phyloP scores from a whole-genome alignment of 768 basidiomycete species.

The Punctularia strigosozonata region DNA sequence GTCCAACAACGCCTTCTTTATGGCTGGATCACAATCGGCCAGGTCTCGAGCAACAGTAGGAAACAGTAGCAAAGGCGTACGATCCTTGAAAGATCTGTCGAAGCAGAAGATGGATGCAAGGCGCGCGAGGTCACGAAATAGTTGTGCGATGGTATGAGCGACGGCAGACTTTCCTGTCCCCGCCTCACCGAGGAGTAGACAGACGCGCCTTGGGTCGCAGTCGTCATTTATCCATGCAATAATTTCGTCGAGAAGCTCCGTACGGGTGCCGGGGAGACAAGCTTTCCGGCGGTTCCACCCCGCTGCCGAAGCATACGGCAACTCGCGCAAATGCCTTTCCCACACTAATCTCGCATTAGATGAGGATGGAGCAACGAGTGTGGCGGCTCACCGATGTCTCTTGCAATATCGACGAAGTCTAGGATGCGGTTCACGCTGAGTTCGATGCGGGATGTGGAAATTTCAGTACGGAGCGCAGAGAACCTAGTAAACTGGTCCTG shows the following conservation, averaged over 20 bases:
- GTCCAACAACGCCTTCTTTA: background rate
- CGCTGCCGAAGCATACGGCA: background rate
- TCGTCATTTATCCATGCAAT: constrained; percentile 2
- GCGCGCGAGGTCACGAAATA: background rate
- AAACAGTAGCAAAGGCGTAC: constrained; percentile 2
- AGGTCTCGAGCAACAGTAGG: constrained; percentile 7
- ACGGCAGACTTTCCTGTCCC: constrained; percentile 10
- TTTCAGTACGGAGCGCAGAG: too few relatives aligned
- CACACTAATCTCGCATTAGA: too few relatives aligned
- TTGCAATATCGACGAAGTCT: too few relatives aligned
- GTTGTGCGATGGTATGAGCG: constrained; percentile 5
- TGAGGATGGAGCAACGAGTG: too few relatives aligned
- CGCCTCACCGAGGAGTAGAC: constrained; percentile 6
- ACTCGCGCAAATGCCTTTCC: background rate
- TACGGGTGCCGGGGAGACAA: constrained; percentile 6
- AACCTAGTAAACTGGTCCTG: too few relatives aligned
- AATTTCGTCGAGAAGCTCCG: constrained; percentile 1
- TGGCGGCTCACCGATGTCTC: too few relatives aligned
- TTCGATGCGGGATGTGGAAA: too few relatives aligned
- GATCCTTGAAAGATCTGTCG: background rate
- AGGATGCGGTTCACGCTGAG: too few relatives aligned
- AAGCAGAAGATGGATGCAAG: constrained; percentile 9
- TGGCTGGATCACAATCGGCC: background rate
- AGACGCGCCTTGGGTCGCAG: background rate
- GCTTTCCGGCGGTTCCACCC: constrained; percentile 1